These are phyloP conservation scores for Aureobasidium lini DNA, from an alignment of 2,329 filamentous ascomycete genomes.

Conservation along the genomic window DNA sequence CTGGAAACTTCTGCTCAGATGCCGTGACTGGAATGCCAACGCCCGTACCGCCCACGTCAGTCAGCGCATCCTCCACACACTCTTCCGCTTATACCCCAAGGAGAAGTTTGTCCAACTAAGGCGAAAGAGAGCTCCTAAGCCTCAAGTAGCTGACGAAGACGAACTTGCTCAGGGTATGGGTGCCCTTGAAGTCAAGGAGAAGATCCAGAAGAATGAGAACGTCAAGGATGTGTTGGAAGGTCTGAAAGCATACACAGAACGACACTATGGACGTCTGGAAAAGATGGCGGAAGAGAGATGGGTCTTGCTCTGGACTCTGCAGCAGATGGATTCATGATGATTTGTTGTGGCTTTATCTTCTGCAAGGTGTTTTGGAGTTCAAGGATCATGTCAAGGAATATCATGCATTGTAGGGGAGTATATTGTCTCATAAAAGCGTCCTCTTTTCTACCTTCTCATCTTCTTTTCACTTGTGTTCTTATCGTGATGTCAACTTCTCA, in stretches of 20 bases:
- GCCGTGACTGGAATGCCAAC: constrained; percentile 97
- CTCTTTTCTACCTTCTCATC: not conserved
- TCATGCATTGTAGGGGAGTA: constrained; percentile 8
- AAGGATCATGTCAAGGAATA: not conserved
- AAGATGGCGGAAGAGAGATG: constrained; percentile 92
- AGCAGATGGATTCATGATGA: constrained; percentile 68
- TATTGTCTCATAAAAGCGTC: not conserved
- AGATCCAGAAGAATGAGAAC: constrained; percentile 47
- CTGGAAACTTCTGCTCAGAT: constrained; percentile 68
- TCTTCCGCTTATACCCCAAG: constrained; percentile 76
- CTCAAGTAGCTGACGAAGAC: constrained; percentile 18
- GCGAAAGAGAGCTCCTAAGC: constrained; percentile 19
- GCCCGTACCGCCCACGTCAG: constrained; percentile 77
- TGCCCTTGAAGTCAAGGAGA: constrained; percentile 23
- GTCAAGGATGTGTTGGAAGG: constrained; percentile 80
- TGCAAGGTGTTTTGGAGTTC: constrained; percentile 12
- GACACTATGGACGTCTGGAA: constrained; percentile 84
- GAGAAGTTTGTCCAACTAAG: constrained; percentile 55
- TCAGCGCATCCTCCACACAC: constrained; percentile 71
- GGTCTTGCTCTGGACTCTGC: constrained; percentile 83
- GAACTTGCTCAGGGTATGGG: constrained; percentile 23
- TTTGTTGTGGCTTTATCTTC: not conserved
- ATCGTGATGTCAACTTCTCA: too few species aligned
- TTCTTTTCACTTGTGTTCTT: too few species aligned
- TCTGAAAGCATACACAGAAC: constrained; percentile 83